Conservation (phyloP, 345 rosid species). For the Gynandropsis gynandra region DNA sequence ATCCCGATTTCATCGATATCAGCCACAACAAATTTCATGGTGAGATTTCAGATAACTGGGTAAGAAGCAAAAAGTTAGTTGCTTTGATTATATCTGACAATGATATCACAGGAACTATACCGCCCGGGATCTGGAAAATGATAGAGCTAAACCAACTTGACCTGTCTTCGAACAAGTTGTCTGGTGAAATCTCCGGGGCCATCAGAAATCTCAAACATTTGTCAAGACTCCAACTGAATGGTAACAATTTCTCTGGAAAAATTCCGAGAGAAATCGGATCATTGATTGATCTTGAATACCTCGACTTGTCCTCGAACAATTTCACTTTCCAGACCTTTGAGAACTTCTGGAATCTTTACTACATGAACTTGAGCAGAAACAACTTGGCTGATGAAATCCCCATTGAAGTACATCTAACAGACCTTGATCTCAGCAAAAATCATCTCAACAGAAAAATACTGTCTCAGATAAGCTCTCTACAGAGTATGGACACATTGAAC, state of each 20-base stretch:
- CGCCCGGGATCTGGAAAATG: constrained; percentile 32
- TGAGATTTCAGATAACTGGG: constrained; percentile 31
- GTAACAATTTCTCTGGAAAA: constrained; percentile 24
- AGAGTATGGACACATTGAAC: constrained; percentile 24
- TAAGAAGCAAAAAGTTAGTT: constrained; percentile 25
- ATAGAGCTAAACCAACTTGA: constrained; percentile 18
- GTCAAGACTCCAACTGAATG: constrained; percentile 10
- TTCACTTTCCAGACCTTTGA: constrained; percentile 10
- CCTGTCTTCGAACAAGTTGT: constrained; percentile 27
- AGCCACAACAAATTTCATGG: constrained; percentile 37
- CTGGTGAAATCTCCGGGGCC: constrained; percentile 23
- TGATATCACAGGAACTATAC: constrained; percentile 31
- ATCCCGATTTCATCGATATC: constrained; percentile 31
- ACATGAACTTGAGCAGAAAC: constrained; percentile 35
- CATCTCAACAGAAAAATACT: constrained; percentile 29
- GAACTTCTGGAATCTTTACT: constrained; percentile 12
- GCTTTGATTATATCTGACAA: constrained; percentile 26
- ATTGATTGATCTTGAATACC: constrained; percentile 16
- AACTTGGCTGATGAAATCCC: constrained; percentile 25
- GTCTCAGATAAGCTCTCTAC: constrained; percentile 16
- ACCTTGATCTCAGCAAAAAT: constrained; percentile 36
- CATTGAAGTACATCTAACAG: constrained; percentile 3
- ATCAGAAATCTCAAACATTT: constrained; percentile 18
- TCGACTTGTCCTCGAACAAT: constrained; percentile 35
- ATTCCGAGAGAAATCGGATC: constrained; percentile 26